Percentiles rank a stretch among this genome's conserved stretches.
These are phyloP conservation scores for Endocalyx cinctus DNA, from an alignment of 2,329 filamentous ascomycete genomes.

Conservation along the genomic window DNA sequence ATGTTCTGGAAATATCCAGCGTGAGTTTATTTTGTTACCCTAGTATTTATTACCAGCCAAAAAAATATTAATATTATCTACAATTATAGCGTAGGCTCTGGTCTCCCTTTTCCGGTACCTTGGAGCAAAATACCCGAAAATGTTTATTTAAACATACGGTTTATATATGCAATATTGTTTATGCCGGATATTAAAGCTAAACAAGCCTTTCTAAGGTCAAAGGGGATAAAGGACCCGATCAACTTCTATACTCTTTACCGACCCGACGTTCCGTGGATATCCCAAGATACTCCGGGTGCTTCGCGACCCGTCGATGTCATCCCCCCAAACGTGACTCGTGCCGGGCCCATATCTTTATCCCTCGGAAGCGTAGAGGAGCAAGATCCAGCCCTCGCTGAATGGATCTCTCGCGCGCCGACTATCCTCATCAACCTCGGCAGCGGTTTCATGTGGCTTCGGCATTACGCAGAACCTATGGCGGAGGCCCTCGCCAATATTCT, in stretches of 20 bases:
- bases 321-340: constrained; percentile 14
- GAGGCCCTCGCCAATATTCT: constrained; percentile 10
- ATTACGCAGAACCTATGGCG: constrained; percentile 10
- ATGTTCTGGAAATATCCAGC: background rate
- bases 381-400: constrained; percentile 5
- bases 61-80: background rate
- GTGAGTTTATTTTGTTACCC: background rate
- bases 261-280: constrained; percentile 11
- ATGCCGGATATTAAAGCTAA: constrained; percentile 5
- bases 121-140: constrained; percentile 13
- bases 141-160: constrained; percentile 12
- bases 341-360: constrained; percentile 13
- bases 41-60: background rate
- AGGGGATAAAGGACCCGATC: constrained; percentile 8
- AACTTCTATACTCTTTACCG: constrained; percentile 7
- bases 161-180: constrained; percentile 7
- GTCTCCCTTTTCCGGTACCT: constrained; percentile 14
- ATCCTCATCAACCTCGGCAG: constrained; percentile 15
- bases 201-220: constrained; percentile 8
- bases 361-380: constrained; percentile 8
- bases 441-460: constrained; percentile 8
- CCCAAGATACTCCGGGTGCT: constrained; percentile 11
- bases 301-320: constrained; percentile 11
- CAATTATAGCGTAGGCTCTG: constrained; percentile 12
- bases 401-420: constrained; percentile 13